Evolutionary conservation across 2,329 filamentous ascomycete genomes (phyloP).

Genomic region (Triangularia verruculosa): DNA sequence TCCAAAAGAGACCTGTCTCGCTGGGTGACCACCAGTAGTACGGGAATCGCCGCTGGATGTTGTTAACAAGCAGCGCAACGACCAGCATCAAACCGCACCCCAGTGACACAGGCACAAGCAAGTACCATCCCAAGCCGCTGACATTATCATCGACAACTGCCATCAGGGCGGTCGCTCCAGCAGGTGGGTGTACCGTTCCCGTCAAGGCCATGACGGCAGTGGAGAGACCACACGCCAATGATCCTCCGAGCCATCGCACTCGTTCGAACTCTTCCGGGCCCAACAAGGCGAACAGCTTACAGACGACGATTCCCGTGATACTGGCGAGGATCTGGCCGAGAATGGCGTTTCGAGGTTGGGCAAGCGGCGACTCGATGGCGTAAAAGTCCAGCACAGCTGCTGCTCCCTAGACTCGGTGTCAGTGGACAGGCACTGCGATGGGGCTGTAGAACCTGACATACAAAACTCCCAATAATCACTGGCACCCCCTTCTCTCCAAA

Average conservation of each 20-base stretch:
- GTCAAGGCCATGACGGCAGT: slow-evolving; percentile 66
- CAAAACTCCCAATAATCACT: slow-evolving; percentile 67
- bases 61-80: slow-evolving; percentile 65
- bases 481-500: slow-evolving; percentile 54
- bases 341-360: slow-evolving; percentile 69
- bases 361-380: slow-evolving; percentile 66
- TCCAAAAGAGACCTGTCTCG: slow-evolving; percentile 31
- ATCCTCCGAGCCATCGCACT: slow-evolving; percentile 62
- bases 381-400: slow-evolving; percentile 74
- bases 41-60: slow-evolving; percentile 64
- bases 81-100: slow-evolving; percentile 59
- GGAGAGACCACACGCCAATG: slow-evolving; percentile 61
- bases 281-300: slow-evolving; percentile 61
- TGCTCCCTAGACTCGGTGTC: slow-evolving; percentile 54
- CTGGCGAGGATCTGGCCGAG: slow-evolving; percentile 64
- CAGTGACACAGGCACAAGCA: slow-evolving; percentile 62
- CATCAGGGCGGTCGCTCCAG: slow-evolving; percentile 69
- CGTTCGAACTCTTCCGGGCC: slow-evolving; percentile 39
- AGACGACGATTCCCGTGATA: slow-evolving; percentile 57
- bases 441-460: slow-evolving; percentile 40
- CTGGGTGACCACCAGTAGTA: slow-evolving; percentile 66
- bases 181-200: slow-evolving; percentile 70
- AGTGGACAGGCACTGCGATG: not conserved
- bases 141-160: slow-evolving; percentile 59
- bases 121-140: slow-evolving; percentile 62